Base-by-base conservation (phyloP, 495 filamentous ascomycete species). In the Pyronema omphalodes region DNA sequence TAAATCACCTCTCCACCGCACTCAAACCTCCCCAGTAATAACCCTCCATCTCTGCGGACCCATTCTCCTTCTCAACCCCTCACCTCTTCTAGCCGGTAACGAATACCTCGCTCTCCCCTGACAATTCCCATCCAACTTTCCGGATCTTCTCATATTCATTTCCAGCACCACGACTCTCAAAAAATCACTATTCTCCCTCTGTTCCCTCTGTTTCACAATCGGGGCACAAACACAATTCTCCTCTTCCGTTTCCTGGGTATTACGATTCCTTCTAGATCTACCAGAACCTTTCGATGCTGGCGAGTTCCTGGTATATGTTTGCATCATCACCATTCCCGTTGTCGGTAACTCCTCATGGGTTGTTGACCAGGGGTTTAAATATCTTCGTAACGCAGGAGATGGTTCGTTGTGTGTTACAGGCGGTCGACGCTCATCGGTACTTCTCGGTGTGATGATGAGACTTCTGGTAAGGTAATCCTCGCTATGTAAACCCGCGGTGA, bases 141-240 rank as follows among this genome's bases (percentile, higher is more conserved):
- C 91, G 44, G 74, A 76, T 60, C 86, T 81, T 34, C 88, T 82
- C 91, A 98, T 98, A 55, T 89, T 85, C 83, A 94, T 94, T 69
- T 98, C 91, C 62, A 95, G 74, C 52, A 95, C 89, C 29, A 93
- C 85, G 61, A 96, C 81, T 33, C 91, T 79, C 49, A 98, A 79
- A 69, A 96, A 98, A 59, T 95, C 83, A 19, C 82, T 77, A 64
- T 98, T 98, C 66, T 98, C 91, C 37, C 91, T 77, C 58, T 86
- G 78, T 66, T 95, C 91, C 11, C 91, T 79, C 65, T 88, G 88
- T 11, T 86, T 81, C 9, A 82, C 73, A 51, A 74, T 67, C 3
- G 76, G 70, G 0, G 70, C 67, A 29, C 66, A 57, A 35, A 51
- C 43, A 45, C 73, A 70, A 9, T 73, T 70, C 39, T 37, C 23